Evolutionary conservation across 192 early-diverging fungal genomes (phyloP), one percentile per base, ranked within the genome.

Genomic region (Rhizophlyctis rosea): DNA sequence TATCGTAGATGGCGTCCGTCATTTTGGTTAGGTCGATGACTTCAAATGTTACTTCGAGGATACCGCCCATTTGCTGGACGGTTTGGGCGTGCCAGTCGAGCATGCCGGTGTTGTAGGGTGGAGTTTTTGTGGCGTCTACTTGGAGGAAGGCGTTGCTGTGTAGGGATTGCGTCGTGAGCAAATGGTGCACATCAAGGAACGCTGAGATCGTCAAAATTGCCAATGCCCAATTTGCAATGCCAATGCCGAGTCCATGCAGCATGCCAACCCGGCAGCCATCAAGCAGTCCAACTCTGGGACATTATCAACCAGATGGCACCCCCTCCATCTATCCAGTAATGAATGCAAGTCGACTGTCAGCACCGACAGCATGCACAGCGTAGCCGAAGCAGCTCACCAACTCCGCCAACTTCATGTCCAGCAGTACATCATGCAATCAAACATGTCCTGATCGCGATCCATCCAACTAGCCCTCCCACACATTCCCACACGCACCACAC

Each of bases 61-160:
- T 73, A 4, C 71, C 74, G 9, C 71, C 62, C 4, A 61, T 49
- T 9, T 51, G 11, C 23, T 55, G 50, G 54, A 59, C 67, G 32
- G 68, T 53, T 47, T 70, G 53, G 13, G 64, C 77, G 50, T 68
- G 69, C 77, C 77, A 79, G 31, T 68, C 51, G 24, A 65, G 33
- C 54, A 65, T 58, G n/a, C 23, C 29, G 54, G 9, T 7, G 39
- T 44, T 44, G 39, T 44, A 44, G 23, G 54, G 32, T 9, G 24
- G n/a, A 2, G 52, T 28, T 65, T 28, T 16, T 14, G 16, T 25
- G 18, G 52, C 13, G 24, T 16, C 25, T 24, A 54, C 24, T 54
- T 54, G 23, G 16, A 54, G 1, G 52, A 54, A 54, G 29, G 52
- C 52, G 25, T 23, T 54, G 24, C 52, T 54, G 25, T 54, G 23